Base-by-base conservation (phyloP, 768 basidiomycete genomes). In the Serpula lacrymans region DNA sequence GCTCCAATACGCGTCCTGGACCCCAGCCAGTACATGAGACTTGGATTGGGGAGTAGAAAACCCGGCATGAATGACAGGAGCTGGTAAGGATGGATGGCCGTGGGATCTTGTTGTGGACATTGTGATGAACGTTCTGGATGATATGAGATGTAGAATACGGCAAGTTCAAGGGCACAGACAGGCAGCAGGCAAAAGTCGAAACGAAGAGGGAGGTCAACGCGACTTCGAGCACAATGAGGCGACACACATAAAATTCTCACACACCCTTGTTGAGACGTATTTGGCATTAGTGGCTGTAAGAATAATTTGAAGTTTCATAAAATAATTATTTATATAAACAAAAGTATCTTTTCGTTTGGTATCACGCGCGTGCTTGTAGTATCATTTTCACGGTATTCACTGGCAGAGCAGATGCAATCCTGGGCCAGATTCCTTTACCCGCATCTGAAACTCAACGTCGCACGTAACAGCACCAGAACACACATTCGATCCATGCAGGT, bases 1-100 rank as follows among this genome's bases (percentile, higher is more conserved):
- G 63, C 88, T 91, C 89, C 89, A 92, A 60, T 92, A 92, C 83
- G 89, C 89, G 85, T 92, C 89, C 65, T 92, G 89, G 27, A 92
- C 87, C 39, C 89, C 90, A 23, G 89, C 89, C 47, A 89, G 67
- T 45, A 89, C 87, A 71, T 85, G 78, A 39, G 84, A 89, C 70
- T 89, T 89, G 49, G 84, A 87, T 60, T 87, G 87, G 46, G 82
- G 70, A 34, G 82, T 68, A 7, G 80, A 79, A 62, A 84, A 79
- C 20, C 80, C 76, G 26, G 80, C 77, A 48, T 86, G 83, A 22
- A 84, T 69, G 29, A 82, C 83, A 41, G 87, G 83, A 4, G 87
- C 83, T 21, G 85, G 86, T 1, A 88, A 62, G 11, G 83, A 75
- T 11, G 77, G 77, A 48, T 81, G 79, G 3, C 68, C 65, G 49